Evolutionary conservation across 345 rosid species (phyloP).

Genomic region (Theobroma cacao): DNA sequence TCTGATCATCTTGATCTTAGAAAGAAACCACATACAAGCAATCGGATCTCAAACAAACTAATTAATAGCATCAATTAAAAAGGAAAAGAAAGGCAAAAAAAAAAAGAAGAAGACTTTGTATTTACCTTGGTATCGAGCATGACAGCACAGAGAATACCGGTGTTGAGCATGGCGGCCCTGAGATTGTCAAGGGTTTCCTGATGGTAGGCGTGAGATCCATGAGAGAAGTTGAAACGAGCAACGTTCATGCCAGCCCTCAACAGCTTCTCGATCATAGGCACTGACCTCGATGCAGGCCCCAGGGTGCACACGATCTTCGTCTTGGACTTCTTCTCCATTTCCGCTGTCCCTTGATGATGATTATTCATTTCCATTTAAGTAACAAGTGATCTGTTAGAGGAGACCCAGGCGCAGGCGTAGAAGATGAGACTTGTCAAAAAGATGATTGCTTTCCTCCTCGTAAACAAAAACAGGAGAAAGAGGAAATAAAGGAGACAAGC

Average conservation of each 20-base stretch:
- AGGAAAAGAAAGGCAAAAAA: too few species aligned
- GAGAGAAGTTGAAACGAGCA: constrained; percentile 96
- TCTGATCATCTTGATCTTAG: not conserved
- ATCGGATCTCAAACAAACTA: not conserved
- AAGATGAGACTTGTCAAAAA: not conserved
- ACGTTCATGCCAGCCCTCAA: constrained; percentile 94
- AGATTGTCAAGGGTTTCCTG: constrained; percentile 95
- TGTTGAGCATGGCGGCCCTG: constrained; percentile 73
- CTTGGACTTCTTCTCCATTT: constrained; percentile 61
- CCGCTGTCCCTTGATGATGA: not conserved
- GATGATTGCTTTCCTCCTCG: too few species aligned
- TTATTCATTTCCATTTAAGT: not conserved
- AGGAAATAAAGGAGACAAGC: not conserved
- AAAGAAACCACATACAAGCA: not conserved
- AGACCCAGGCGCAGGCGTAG: too few species aligned
- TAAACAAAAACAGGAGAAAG: not conserved
- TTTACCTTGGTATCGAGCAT: constrained; percentile 94
- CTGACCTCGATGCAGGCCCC: constrained; percentile 88
- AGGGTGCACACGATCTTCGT: constrained; percentile 96
- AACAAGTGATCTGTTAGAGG: not conserved
- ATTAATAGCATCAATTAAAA: not conserved
- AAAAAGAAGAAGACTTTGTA: not conserved
- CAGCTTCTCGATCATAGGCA: constrained; percentile 79
- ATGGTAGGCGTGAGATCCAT: constrained; percentile 91
- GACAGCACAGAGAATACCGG: constrained; percentile 91